These are phyloP conservation scores for Trichothecium sympodiale DNA, from an alignment of 2,329 filamentous ascomycete genomes.

Conservation along the genomic window DNA sequence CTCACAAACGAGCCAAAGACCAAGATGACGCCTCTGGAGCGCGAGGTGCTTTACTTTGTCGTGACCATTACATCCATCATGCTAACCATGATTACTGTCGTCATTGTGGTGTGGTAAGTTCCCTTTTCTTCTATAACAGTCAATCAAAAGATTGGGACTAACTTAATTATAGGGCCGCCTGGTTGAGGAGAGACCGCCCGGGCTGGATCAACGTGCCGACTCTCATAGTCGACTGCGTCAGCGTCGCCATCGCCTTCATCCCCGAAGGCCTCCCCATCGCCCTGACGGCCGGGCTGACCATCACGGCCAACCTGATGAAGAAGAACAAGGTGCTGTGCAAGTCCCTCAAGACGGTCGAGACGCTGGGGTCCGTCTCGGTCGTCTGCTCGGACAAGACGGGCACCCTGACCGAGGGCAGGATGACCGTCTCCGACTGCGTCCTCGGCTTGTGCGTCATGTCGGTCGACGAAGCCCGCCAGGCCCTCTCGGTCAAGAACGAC, in stretches of 20 bases:
- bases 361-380: slow-evolving; percentile 59
- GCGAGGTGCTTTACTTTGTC: slow-evolving; percentile 64
- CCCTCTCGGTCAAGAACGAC: slow-evolving; percentile 14
- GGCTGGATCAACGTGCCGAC: slow-evolving; percentile 62
- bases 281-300: slow-evolving; percentile 59
- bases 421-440: slow-evolving; percentile 60
- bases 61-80: slow-evolving; percentile 58
- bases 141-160: not conserved
- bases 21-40: slow-evolving; percentile 58
- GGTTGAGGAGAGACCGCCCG: slow-evolving; percentile 55
- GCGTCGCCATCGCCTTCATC: slow-evolving; percentile 64
- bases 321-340: slow-evolving; percentile 72
- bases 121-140: slow-evolving; percentile 8
- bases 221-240: slow-evolving; percentile 63
- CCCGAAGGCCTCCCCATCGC: slow-evolving; percentile 65
- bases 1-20: slow-evolving; percentile 59
- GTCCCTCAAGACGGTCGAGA: slow-evolving; percentile 68
- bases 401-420: slow-evolving; percentile 57
- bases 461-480: slow-evolving; percentile 37
- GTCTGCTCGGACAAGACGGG: slow-evolving; percentile 73
- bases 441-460: slow-evolving; percentile 40
- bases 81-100: slow-evolving; percentile 50
- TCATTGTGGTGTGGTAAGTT: slow-evolving; percentile 55
- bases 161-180: slow-evolving; percentile 43
- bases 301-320: slow-evolving; percentile 65